Conservation (phyloP, 805 yeast species). For the Wickerhamiella australiensis region DNA sequence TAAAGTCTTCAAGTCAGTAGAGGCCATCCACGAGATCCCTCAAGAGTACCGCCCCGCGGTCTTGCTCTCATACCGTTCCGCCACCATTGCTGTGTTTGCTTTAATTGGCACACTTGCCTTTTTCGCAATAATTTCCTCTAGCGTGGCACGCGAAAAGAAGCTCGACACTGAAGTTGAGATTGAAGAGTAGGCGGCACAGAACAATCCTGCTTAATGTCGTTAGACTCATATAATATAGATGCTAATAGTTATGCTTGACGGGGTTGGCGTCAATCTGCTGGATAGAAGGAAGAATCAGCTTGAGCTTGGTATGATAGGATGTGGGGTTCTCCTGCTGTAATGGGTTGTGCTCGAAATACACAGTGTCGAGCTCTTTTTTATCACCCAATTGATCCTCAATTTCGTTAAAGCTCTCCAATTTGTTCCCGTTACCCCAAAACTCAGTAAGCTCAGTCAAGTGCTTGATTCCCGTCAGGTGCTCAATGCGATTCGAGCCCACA, state of each 20-base stretch:
- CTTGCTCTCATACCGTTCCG: constrained; percentile 28
- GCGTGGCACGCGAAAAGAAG: constrained; percentile 37
- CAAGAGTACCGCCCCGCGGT: constrained; percentile 33
- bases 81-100: constrained; percentile 39
- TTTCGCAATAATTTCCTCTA: constrained; percentile 33
- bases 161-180: not conserved
- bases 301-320: constrained; percentile 73
- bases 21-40: constrained; percentile 40
- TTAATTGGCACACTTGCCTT: constrained; percentile 35
- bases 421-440: constrained; percentile 82
- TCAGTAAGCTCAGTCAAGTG: constrained; percentile 71
- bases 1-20: constrained; percentile 40
- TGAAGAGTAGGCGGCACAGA: not conserved
- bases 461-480: constrained; percentile 47
- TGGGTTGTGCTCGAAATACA: constrained; percentile 90
- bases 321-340: constrained; percentile 61
- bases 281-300: constrained; percentile 54
- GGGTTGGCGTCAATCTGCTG: constrained; percentile 88
- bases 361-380: constrained; percentile 62
- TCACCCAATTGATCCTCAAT: constrained; percentile 52
- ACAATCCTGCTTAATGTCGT: no score
- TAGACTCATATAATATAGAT: not conserved
- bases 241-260: constrained; percentile 6
- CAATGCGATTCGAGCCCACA: constrained; percentile 61
- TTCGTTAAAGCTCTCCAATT: constrained; percentile 54